A percentile compares a stretch with the other conserved stretches of the same genome.
These are phyloP conservation scores for Aspergillus sp. DNA, from an alignment of 2,329 filamentous ascomycete genomes.

Conservation along the genomic window DNA sequence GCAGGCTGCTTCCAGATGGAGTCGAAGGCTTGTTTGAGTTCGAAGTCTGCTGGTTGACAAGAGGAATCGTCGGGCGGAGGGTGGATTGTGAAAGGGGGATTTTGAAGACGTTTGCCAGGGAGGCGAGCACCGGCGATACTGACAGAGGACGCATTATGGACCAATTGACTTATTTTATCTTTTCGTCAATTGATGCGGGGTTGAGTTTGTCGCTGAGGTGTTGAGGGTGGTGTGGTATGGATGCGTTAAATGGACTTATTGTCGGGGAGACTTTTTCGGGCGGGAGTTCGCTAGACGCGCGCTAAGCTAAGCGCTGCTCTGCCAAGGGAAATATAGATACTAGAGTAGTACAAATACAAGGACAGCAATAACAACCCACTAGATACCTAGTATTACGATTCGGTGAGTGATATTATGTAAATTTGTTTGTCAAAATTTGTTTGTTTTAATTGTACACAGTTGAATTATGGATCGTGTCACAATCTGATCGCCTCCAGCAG, in stretches of 20 bases:
- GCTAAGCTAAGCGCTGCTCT: not conserved
- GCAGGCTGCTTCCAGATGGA: constrained; percentile 14
- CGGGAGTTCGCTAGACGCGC: not conserved
- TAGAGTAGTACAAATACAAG: not conserved
- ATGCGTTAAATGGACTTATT: not conserved
- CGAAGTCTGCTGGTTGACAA: not conserved
- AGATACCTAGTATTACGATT: not conserved
- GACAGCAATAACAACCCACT: not conserved
- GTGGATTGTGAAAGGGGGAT: constrained; percentile 39
- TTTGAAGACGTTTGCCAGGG: constrained; percentile 46
- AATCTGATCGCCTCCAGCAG: not conserved
- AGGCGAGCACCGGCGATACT: constrained; percentile 42
- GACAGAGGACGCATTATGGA: constrained; percentile 11
- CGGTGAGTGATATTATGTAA: not conserved
- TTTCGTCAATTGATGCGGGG: not conserved
- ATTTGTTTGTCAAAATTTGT: not conserved
- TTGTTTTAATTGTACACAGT: not conserved
- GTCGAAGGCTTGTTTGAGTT: not conserved
- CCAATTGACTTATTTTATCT: not conserved
- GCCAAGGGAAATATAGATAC: no score
- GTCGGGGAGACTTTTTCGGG: constrained; percentile 9
- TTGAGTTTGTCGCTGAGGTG: not conserved
- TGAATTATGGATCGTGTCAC: not conserved
- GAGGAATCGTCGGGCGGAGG: constrained; percentile 24
- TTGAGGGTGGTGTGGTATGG: not conserved